phyloP scores from a whole-genome alignment of 2,329 filamentous ascomycete genomes.

The Colletotrichum incanum region DNA sequence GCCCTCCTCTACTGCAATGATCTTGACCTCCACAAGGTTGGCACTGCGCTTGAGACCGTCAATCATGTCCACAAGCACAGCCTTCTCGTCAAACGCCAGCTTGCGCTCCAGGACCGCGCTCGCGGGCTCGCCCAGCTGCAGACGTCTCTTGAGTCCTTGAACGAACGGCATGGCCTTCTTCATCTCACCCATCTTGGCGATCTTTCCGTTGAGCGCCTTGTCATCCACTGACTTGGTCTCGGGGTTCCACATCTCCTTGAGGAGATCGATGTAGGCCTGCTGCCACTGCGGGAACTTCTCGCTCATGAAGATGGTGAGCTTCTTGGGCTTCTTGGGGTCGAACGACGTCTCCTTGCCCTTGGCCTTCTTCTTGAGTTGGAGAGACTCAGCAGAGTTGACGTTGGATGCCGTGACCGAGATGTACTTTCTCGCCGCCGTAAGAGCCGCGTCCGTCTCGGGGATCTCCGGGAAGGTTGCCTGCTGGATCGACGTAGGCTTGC shows the following conservation, averaged over 20 bases:
- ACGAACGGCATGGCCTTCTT: slow-evolving; percentile 99
- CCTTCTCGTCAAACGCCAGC: slow-evolving; percentile 88
- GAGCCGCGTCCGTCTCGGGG: slow-evolving; percentile 73
- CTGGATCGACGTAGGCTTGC: slow-evolving; percentile 84
- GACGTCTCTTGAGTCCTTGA: slow-evolving; percentile 86
- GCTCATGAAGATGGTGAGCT: slow-evolving; percentile 88
- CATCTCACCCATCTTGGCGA: slow-evolving; percentile 88
- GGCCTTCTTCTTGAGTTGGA: slow-evolving; percentile 88
- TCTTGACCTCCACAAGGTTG: slow-evolving; percentile 78
- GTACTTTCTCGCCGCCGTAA: slow-evolving; percentile 87
- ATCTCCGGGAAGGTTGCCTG: slow-evolving; percentile 82
- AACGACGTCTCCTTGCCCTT: slow-evolving; percentile 92
- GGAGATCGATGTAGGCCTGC: slow-evolving; percentile 87
- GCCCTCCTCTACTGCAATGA: slow-evolving; percentile 80
- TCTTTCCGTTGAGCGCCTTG: slow-evolving; percentile 83
- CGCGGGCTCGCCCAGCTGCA: slow-evolving; percentile 79
- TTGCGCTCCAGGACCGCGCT: slow-evolving; percentile 85
- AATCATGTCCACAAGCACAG: slow-evolving; percentile 83
- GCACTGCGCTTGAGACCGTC: slow-evolving; percentile 82
- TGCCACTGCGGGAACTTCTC: slow-evolving; percentile 91
- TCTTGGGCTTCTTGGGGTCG: slow-evolving; percentile 93
- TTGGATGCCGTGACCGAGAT: slow-evolving; percentile 82
- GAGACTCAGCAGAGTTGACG: slow-evolving; percentile 88
- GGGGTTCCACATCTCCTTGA: slow-evolving; percentile 79
- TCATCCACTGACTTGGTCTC: slow-evolving; percentile 78